Percentiles rank a stretch among this genome's conserved stretches.
Conservation (phyloP, 345 rosid genomes). For the Rhodamnia argentea region DNA sequence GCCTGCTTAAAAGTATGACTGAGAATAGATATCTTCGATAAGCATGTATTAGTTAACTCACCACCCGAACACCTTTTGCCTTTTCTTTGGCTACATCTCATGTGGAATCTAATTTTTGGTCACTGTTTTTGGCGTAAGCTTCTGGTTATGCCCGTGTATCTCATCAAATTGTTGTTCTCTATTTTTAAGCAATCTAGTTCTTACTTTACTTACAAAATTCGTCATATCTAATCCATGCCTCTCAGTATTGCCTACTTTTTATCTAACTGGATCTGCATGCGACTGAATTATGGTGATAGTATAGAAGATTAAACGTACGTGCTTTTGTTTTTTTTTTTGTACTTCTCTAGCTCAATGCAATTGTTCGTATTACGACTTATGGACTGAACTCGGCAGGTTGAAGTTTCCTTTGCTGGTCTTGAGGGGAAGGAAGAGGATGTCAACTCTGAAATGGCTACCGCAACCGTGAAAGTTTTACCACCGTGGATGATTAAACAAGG, state of each 20-base stretch:
- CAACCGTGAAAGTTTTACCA: slow-evolving; percentile 57
- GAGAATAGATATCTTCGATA: not conserved
- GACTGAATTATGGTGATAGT: not conserved
- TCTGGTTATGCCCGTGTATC: not conserved
- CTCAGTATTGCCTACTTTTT: not conserved
- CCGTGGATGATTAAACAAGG: slow-evolving; percentile 97
- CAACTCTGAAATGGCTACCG: slow-evolving; percentile 38
- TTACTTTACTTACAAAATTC: not conserved
- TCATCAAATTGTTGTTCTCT: not conserved
- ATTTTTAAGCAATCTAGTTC: not conserved
- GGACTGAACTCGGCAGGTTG: slow-evolving; percentile 51
- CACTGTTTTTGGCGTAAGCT: not conserved
- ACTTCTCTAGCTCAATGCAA: not conserved
- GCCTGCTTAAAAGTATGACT: not conserved
- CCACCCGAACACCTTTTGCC: not conserved
- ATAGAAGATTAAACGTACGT: not conserved
- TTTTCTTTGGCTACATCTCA: not conserved
- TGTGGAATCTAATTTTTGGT: not conserved
- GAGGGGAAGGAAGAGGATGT: slow-evolving; percentile 64
- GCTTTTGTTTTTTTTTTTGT: not conserved
- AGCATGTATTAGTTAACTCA: not conserved
- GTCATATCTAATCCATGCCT: not conserved
- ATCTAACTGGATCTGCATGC: not conserved
- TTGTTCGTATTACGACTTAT: not conserved
- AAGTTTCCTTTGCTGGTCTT: slow-evolving; percentile 69